Conservation (phyloP, 805 yeast genomes). For the Cyberlindnera maritima region DNA sequence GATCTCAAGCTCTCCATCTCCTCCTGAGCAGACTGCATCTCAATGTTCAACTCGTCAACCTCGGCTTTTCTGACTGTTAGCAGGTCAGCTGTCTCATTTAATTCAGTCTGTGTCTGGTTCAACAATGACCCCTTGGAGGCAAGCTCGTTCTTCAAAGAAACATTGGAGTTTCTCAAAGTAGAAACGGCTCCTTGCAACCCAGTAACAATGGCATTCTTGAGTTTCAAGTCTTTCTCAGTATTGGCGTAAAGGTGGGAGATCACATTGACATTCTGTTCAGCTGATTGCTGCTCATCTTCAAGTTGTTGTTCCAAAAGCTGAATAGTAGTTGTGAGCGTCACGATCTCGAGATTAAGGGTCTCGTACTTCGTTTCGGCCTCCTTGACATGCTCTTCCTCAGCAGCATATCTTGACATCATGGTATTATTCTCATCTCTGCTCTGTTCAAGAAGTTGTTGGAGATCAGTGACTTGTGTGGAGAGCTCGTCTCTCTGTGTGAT, state of each 20-base stretch:
- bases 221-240: conserved; percentile 5
- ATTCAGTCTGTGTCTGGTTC: not conserved
- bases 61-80: conserved; percentile 28
- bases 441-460: conserved; percentile 5
- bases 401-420: conserved; percentile 1
- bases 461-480: not conserved
- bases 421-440: not conserved
- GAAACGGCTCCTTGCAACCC: conserved; percentile 16
- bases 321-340: not conserved
- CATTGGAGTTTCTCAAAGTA: conserved; percentile 8
- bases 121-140: not conserved
- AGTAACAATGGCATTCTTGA: conserved; percentile 10
- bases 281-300: not conserved
- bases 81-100: conserved; percentile 19
- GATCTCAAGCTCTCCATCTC: conserved; percentile 7
- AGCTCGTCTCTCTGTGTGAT: conserved; percentile 2
- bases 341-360: not conserved
- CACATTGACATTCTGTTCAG: not conserved
- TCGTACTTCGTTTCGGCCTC: conserved; percentile 6
- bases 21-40: conserved; percentile 10
- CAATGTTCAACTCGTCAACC: conserved; percentile 26
- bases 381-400: conserved; percentile 5
- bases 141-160: not conserved
- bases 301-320: not conserved
- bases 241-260: not conserved